A percentile compares a stretch with the other conserved stretches of the same genome.
phyloP scores from a whole-genome alignment of 179 eudicot genomes.

The Beta macrorhiza region DNA sequence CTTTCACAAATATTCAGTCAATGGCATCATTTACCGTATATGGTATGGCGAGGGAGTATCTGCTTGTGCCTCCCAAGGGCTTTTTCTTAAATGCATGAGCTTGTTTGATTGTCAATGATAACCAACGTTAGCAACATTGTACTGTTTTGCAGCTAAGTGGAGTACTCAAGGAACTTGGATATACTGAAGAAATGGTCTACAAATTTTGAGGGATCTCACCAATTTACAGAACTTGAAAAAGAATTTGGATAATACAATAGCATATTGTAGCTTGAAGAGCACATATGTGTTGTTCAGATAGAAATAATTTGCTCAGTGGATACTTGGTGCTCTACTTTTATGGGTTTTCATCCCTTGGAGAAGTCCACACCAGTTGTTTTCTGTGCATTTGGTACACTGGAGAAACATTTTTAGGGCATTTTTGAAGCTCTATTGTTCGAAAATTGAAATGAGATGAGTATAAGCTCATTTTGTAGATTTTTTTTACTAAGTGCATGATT shows the following conservation, averaged over 20 bases:
- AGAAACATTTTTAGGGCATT: not conserved
- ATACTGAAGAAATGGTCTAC: conserved; percentile 85
- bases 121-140: not conserved
- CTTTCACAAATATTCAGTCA: not conserved
- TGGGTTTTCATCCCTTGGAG: not conserved
- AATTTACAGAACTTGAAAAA: not conserved
- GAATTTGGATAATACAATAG: not conserved
- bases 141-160: conserved; percentile 55
- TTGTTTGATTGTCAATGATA: not conserved
- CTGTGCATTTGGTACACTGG: not conserved
- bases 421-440: not conserved
- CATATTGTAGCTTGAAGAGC: conserved; percentile 13
- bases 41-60: not conserved
- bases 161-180: conserved; percentile 83
- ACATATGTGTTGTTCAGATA: not conserved
- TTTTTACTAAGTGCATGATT: not conserved
- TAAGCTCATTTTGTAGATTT: not conserved
- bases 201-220: conserved; percentile 51
- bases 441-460: not conserved
- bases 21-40: not conserved
- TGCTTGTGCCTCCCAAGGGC: not conserved
- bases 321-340: not conserved
- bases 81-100: not conserved
- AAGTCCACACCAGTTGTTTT: not conserved
- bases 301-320: conserved; percentile 20